Base-by-base conservation (phyloP, 768 basidiomycete genomes). In the Gloeophyllum trabeum region DNA sequence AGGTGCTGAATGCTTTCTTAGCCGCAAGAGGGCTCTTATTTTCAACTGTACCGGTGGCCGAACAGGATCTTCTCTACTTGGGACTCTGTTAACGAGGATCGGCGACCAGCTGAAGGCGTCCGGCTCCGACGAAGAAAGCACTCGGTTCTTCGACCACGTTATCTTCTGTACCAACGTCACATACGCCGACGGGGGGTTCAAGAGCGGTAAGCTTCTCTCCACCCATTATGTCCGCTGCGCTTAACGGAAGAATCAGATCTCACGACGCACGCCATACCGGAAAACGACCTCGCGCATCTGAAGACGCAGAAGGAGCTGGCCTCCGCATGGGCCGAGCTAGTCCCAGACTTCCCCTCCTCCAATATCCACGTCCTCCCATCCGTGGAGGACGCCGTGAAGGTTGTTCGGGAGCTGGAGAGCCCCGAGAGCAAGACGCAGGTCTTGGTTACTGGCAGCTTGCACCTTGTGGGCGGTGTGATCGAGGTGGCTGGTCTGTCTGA, bases 111-210 rank as follows among this genome's bases (percentile, higher is more conserved):
- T 86, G 10, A 49, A 63, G 44, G 43, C 58, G 16, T 59, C 71
- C 25, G 51, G 59, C 12, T 56, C 58, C n/a, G 49, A 60, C 0
- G 69, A 70, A 41, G 54, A 60, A 13, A 47, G 64, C 1, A 58
- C 54, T 12, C 47, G 48, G 6, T 80, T 89, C 53, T 96, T 96
- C 50, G 75, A 89, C 53, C 74, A 80, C 39, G 86, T 93, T 44
- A 76, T 98, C 36, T 98, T 99, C 61, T 98, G 93, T 61, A 81
- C 91, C 38, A 99, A 98, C 58, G 85, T 96, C 24, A 99, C 96
- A 0, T 99, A 94, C 54, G 71, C 76, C 1, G 80, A 88, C 48
- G 96, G 96, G 0, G 67, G 71, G 24, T 97, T 79, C 57, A 98
- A 97, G 65, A 85, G 87, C 40, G 94, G 94, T 90, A 51, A 57